These are phyloP conservation scores for Aspergillus floridensis DNA, from an alignment of 2,329 filamentous ascomycete species.

Conservation along the genomic window DNA sequence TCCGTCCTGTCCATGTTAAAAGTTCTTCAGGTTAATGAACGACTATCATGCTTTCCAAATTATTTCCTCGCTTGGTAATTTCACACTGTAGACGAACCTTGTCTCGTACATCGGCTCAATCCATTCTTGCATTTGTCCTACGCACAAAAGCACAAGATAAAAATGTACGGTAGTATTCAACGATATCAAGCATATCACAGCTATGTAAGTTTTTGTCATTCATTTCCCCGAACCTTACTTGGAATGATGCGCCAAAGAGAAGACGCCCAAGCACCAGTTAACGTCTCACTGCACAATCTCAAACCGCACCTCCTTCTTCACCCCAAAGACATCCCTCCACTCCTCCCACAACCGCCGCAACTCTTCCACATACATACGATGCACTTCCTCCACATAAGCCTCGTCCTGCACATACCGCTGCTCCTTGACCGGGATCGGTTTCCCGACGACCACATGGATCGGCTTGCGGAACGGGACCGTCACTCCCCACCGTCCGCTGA, in stretches of 20 bases:
- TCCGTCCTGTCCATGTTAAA: too few relatives aligned
- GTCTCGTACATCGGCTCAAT: too few relatives aligned
- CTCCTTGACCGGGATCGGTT: conserved; percentile 63
- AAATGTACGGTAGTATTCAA: too few relatives aligned
- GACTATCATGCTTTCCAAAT: too few relatives aligned
- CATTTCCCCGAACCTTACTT: neutral
- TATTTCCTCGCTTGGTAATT: too few relatives aligned
- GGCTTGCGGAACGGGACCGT: conserved; percentile 76
- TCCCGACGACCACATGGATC: conserved; percentile 76
- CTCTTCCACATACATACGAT: conserved; percentile 9
- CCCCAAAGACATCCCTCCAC: neutral
- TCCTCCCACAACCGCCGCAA: neutral
- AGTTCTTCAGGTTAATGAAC: too few relatives aligned
- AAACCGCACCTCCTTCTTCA: neutral
- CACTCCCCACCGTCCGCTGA: conserved; percentile 68
- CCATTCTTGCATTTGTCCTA: too few relatives aligned
- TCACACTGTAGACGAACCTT: too few relatives aligned
- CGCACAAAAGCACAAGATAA: too few relatives aligned
- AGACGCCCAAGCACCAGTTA: neutral
- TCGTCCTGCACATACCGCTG: conserved; percentile 53
- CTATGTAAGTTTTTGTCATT: neutral
- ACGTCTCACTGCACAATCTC: neutral
- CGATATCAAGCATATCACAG: neutral
- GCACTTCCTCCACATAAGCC: conserved; percentile 8
- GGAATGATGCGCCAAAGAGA: neutral